These are phyloP conservation scores for Oryza coarctata DNA, from an alignment of 176 grass and related monocot species.

Conservation along the genomic window DNA sequence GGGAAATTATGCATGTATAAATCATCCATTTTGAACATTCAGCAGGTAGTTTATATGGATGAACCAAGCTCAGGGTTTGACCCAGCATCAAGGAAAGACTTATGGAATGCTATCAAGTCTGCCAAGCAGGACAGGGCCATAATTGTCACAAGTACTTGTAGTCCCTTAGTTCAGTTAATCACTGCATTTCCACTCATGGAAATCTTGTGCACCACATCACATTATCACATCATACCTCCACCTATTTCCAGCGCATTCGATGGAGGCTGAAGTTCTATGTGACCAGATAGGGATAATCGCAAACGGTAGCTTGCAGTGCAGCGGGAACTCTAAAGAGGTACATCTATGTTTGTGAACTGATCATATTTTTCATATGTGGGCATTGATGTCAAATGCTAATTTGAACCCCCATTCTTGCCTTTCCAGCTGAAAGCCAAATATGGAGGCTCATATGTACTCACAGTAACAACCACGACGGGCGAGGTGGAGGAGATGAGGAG, in stretches of 20 bases:
- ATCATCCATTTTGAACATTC: not conserved
- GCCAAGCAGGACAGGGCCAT: slow-evolving; percentile 61
- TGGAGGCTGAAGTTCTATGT: slow-evolving; percentile 68
- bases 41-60: slow-evolving; percentile 92
- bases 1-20: not conserved
- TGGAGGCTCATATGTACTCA: slow-evolving; percentile 49
- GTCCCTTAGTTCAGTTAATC: not conserved
- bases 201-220: not conserved
- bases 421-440: slow-evolving; percentile 51
- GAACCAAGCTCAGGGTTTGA: slow-evolving; percentile 88
- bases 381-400: not conserved
- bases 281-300: slow-evolving; percentile 57
- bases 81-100: slow-evolving; percentile 72
- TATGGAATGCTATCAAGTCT: slow-evolving; percentile 64
- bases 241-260: slow-evolving; percentile 59
- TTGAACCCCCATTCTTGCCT: not conserved
- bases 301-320: slow-evolving; percentile 52
- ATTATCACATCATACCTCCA: not conserved
- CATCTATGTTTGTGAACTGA: not conserved
- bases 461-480: not conserved
- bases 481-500: slow-evolving; percentile 28
- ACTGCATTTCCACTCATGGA: not conserved
- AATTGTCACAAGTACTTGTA: slow-evolving; percentile 83
- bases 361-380: not conserved
- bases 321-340: slow-evolving; percentile 62